Base-by-base conservation (phyloP, 768 basidiomycete genomes). In the Dioszegia hungarica region DNA sequence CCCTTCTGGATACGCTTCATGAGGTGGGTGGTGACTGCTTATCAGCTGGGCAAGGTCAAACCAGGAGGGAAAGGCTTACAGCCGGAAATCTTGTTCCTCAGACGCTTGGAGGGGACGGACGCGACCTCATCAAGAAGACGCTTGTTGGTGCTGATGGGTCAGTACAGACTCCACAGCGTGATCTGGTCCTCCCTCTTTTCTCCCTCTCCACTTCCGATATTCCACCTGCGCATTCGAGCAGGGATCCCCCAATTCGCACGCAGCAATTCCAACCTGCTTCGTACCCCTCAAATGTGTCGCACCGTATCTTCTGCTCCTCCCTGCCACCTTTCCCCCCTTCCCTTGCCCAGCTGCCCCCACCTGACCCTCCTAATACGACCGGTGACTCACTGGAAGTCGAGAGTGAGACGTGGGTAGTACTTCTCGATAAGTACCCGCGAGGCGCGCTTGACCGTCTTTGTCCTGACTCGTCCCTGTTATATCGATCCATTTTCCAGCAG, bases 1-100 rank as follows among this genome's bases (percentile, higher is more conserved):
- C 95, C 95, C 59, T 86, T 86, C 79, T 95, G 91, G 73, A 99
- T 99, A 75, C 95, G 92, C 84, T 92, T 97, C 95, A 99, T 99
- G 78, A 99, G 82, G 78, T 99, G 95, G 72, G 95, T 99, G 59
- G 95, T 99, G 85, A 98, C 74, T 75, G 60, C 3, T 27, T 19
- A 40, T 54, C 39, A 59, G 57, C 38, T 22, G 29, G 15, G 20
- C 17, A 36, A 44, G 17, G 25, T 31, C 15, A 5, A 51, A 24
- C 49, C 8, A 20, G 49, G 39, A 3, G 36, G 12, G 15, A 47
- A 9, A 43, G 27, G 73, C 74, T 60, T 59, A 75, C 74, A 99
- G 44, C 95, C 95, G 11, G 94, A 87, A 75, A 99, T 88, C 84
- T 99, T 99, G 89, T 99, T 99, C 77, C 95, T 86, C 72, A 99